Percentiles rank a stretch among this genome's conserved stretches.
These are phyloP conservation scores for Tricholoma terreum DNA, from an alignment of 768 basidiomycete genomes.

Conservation along the genomic window DNA sequence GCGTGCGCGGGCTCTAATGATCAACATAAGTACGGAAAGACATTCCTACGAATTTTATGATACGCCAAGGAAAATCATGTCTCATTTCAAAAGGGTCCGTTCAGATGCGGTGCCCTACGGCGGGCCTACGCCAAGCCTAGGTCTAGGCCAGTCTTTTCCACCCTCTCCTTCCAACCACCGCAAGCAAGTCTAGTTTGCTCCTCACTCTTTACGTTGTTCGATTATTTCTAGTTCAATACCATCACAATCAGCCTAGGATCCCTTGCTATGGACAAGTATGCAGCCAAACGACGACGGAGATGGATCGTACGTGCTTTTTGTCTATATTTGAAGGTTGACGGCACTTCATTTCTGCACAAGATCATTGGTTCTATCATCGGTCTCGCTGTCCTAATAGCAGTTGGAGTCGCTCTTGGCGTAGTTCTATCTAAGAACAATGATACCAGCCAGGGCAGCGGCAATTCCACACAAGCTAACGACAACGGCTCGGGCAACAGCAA, in stretches of 20 bases:
- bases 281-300: slow-evolving; percentile 36
- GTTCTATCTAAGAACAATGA: slow-evolving; percentile 54
- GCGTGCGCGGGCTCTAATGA: no score
- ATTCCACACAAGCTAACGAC: slow-evolving; percentile 5
- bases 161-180: not conserved
- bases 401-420: slow-evolving; percentile 63
- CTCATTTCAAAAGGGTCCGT: no score
- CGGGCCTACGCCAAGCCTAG: not conserved
- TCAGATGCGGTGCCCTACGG: no score
- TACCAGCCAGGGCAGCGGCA: not conserved
- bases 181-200: not conserved
- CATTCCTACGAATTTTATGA: no score
- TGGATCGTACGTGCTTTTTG: slow-evolving; percentile 46
- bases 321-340: not conserved
- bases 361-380: slow-evolving; percentile 48
- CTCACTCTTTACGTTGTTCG: not conserved
- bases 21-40: no score
- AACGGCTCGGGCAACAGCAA: slow-evolving; percentile 17
- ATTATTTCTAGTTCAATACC: not conserved
- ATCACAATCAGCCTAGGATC: not conserved
- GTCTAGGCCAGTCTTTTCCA: slow-evolving; percentile 1
- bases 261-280: slow-evolving; percentile 24
- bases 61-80: no score
- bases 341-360: slow-evolving; percentile 29
- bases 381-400: slow-evolving; percentile 48